Evolutionary conservation across 2,329 filamentous ascomycete genomes (phyloP), one percentile per base, ranked within the genome.

Genomic region (Colletotrichum camelliae): DNA sequence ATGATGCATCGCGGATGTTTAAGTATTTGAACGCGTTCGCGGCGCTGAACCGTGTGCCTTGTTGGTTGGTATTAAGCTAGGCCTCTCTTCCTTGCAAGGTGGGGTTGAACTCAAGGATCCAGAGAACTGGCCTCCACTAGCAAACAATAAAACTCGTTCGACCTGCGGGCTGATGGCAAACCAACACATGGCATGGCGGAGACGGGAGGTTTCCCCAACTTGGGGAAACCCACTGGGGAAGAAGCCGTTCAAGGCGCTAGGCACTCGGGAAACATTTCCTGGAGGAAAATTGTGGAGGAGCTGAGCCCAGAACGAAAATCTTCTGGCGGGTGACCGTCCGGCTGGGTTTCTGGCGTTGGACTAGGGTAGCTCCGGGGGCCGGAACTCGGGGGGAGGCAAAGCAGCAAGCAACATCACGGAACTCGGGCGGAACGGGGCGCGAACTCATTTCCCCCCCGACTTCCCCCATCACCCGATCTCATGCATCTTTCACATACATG

Each of bases 361-460:
- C 67, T 31, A 37, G 67, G 67, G 60, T 52, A 7, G 15, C 33
- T 21, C 27, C 24, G 43, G 29, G 33, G 60, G 3, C 35, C 72
- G 72, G 72, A 74, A 74, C 67, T 74, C 72, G 72, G 72, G 67
- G 43, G 67, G 72, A 55, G 35, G 21, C 21, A 12, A 48, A 15
- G 43, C 52, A 33, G 48, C 16, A 39, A 31, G 66, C 64, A 65
- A 18, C 6, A 65, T 37, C 48, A 21, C 67, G 72, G 72, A 71
- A 71, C 58, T 74, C 72, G 72, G 72, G 72, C 60, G 72, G 72
- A 60, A 57, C 27, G 24, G 16, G 24, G 18, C 13, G 33, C 21
- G 27, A 66, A 29, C 12, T 33, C 67, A 60, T 52, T 24, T 27
- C 27, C 64, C 67, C 72, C 72, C 72, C 72, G 72, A 71, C 60